Base-by-base conservation (phyloP, 2,329 filamentous ascomycete genomes). In the Thielaviopsis punctulata region DNA sequence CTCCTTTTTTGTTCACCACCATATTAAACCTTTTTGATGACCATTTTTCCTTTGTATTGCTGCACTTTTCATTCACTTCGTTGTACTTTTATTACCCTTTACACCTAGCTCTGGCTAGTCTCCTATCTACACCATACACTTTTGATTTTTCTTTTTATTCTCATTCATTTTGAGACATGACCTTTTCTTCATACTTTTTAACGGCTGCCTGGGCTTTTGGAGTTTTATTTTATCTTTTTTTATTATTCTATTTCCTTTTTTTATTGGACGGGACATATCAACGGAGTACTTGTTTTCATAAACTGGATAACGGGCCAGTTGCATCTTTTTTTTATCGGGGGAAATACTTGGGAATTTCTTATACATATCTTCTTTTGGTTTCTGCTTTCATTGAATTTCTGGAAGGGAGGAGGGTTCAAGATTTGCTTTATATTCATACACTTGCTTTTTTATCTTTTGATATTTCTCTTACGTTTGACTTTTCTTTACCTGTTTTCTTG, bases 11-110 rank as follows among this genome's bases (percentile, higher is more conserved):
- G 21, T 6, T 2, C 21, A 21, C 12, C 23, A 6, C 30, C n/a
- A 21, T 48, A 19, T 22, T 39, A 4, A 13, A n/a, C 18, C 19
- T 41, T 41, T 45, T 51, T 44, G 23, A 45, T 33, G 41, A 41
- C 41, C 21, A 10, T 13, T 49, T 33, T 21, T 50, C 21, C 44
- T 13, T 25, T 25, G 5, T 25, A 21, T 23, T 12, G 8, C 27
- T 39, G 15, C n/a, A 36, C 23, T 8, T 50, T 23, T 45, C n/a
- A n/a, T 18, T 50, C 15, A 23, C 25, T 44, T 48, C 22, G 8
- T 49, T 49, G 22, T 45, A 45, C 36, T 49, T 52, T 48, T 53
- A 22, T 23, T 21, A 43, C 24, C 22, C 19, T 25, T 7, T 13
- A 24, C 23, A 27, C 23, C 24, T 45, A 47, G 10, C 10, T 13